Conservation (phyloP, 2,329 filamentous ascomycete genomes). For the Fusarium newnesense region DNA sequence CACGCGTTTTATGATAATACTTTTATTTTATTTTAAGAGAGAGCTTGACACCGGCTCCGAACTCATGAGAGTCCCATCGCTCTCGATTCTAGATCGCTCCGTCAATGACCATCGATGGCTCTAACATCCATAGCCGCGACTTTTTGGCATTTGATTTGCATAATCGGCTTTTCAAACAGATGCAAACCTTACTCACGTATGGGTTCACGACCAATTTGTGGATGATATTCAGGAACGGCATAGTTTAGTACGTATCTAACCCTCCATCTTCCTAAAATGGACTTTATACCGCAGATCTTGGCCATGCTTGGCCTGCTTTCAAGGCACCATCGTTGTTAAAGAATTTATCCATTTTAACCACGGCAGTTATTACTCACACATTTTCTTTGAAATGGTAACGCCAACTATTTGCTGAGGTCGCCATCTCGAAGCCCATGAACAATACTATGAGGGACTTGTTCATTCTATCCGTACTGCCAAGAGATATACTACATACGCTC, state of each 20-base stretch:
- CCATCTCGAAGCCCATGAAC: not conserved
- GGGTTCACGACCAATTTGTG: conserved; percentile 18
- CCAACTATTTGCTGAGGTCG: not conserved
- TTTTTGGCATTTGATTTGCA: conserved; percentile 6
- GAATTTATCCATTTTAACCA: conserved; percentile 25
- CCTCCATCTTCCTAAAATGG: conserved; percentile 25
- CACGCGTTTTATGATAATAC: conserved; percentile 32
- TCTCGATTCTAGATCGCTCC: not conserved
- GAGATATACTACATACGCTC: not conserved
- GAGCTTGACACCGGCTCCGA: not conserved
- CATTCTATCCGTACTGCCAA: not conserved
- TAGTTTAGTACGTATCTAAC: conserved; percentile 13
- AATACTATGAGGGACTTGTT: not conserved
- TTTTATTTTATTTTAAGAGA: not conserved
- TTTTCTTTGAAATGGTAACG: not conserved
- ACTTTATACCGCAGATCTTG: conserved; percentile 32
- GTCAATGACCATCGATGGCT: not conserved
- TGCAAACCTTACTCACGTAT: conserved; percentile 9
- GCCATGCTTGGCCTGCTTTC: conserved; percentile 12
- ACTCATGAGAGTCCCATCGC: not conserved
- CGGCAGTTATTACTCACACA: not conserved
- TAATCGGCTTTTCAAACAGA: not conserved
- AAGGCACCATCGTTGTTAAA: conserved; percentile 18
- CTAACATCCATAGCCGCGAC: not conserved
- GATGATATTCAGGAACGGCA: conserved; percentile 35